Percentiles rank a stretch among this genome's conserved stretches.
Evolutionary conservation across 257 asterid species (phyloP).

Genomic region (Linaria vulgaris): DNA sequence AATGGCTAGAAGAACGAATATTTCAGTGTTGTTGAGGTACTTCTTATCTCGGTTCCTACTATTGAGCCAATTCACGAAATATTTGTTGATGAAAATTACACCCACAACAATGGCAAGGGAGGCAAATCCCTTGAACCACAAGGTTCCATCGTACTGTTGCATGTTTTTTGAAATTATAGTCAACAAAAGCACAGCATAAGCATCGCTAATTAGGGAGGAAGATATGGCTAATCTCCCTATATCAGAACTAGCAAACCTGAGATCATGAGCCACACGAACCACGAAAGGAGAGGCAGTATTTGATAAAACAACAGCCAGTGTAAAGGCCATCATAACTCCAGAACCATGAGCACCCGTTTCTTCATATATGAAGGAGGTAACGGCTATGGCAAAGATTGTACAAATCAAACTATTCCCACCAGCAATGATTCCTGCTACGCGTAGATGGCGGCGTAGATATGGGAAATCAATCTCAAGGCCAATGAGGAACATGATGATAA

Average conservation of each 20-base stretch:
- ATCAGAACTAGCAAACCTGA: slow-evolving; percentile 78
- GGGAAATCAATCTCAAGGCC: slow-evolving; percentile 91
- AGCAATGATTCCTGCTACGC: slow-evolving; percentile 62
- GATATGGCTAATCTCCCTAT: slow-evolving; percentile 82
- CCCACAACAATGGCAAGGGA: slow-evolving; percentile 43
- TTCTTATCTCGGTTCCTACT: slow-evolving; percentile 71
- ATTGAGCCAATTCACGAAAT: slow-evolving; percentile 65
- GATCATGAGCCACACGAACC: slow-evolving; percentile 76
- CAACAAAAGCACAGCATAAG: slow-evolving; percentile 65
- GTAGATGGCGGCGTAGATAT: slow-evolving; percentile 66
- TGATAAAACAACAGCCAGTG: slow-evolving; percentile 59
- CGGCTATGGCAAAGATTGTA: slow-evolving; percentile 67
- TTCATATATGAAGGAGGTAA: slow-evolving; percentile 61
- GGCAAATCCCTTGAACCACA: slow-evolving; percentile 47
- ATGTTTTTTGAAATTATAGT: slow-evolving; percentile 47
- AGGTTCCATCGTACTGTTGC: slow-evolving; percentile 1
- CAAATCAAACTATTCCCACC: slow-evolving; percentile 60
- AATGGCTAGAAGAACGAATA: slow-evolving; percentile 60
- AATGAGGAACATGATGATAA: slow-evolving; percentile 83
- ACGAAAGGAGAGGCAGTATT: slow-evolving; percentile 89
- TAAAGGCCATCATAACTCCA: slow-evolving; percentile 47
- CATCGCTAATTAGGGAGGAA: slow-evolving; percentile 68
- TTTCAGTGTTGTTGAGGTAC: slow-evolving; percentile 74
- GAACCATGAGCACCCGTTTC: slow-evolving; percentile 62
- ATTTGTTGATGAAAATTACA: slow-evolving; percentile 53